These are phyloP conservation scores for Lactarius trivialis DNA, from an alignment of 768 basidiomycete species.

Conservation along the genomic window DNA sequence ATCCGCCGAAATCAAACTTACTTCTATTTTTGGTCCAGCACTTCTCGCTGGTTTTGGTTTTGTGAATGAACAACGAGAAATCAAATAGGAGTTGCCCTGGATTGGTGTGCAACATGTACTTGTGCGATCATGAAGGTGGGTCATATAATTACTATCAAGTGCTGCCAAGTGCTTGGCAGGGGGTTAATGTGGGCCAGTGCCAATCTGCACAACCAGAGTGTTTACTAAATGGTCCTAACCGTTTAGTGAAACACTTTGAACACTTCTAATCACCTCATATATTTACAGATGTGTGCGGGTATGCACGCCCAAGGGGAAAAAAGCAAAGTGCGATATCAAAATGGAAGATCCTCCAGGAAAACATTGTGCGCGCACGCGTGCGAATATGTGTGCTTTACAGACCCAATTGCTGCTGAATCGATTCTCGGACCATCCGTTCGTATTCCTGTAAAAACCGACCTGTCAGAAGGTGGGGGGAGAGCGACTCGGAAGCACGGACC, in stretches of 20 bases:
- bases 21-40: background rate
- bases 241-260: background rate
- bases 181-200: background rate
- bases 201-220: background rate
- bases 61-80: background rate
- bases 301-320: background rate
- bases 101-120: background rate
- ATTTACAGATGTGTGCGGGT: background rate
- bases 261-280: background rate
- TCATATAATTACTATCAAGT: background rate
- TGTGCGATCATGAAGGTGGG: background rate
- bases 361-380: background rate
- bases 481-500: conserved; percentile 29
- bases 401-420: conserved; percentile 82
- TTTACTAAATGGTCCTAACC: background rate
- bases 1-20: background rate
- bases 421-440: conserved; percentile 75
- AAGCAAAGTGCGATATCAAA: background rate
- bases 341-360: background rate
- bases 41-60: background rate
- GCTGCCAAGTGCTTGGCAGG: background rate
- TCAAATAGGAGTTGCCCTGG: background rate
- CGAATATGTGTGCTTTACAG: conserved; percentile 34
- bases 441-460: conserved; percentile 55
- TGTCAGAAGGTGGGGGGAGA: background rate